Percentiles rank a stretch among this genome's conserved stretches.
Evolutionary conservation across 75 land plant genomes (phyloP).

Genomic region (Gnetum montanum): DNA sequence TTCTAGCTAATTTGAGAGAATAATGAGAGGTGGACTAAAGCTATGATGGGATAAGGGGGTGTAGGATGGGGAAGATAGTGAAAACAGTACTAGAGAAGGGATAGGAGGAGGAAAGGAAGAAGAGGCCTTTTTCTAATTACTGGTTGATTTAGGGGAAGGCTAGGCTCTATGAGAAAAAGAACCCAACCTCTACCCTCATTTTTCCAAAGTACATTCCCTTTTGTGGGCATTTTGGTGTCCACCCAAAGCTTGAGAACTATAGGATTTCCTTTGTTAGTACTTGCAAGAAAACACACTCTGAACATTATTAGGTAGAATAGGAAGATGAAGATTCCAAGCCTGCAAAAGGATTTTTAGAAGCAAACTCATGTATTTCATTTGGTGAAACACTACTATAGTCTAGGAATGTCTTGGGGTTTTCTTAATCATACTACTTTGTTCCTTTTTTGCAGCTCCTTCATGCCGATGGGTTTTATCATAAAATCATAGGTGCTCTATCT

Average conservation of each 20-base stretch:
- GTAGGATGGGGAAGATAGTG: no score
- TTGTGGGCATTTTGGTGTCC: slow-evolving; percentile 62
- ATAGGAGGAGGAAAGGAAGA: no score
- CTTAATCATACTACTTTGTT: background rate
- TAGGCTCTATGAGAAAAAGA: slow-evolving; percentile 19
- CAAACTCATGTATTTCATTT: slow-evolving; percentile 1
- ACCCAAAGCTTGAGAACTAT: slow-evolving; percentile 47
- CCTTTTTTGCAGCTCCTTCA: no score
- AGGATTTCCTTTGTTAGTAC: slow-evolving; percentile 42
- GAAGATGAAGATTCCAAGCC: slow-evolving; percentile 2
- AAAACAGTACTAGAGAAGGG: no score
- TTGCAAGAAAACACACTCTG: slow-evolving; percentile 30
- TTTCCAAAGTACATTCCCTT: slow-evolving; percentile 35
- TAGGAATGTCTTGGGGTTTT: background rate
- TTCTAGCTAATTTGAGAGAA: no score
- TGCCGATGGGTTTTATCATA: no score
- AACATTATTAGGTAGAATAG: background rate
- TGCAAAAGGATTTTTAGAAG: background rate
- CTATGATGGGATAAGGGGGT: no score
- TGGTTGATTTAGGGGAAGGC: no score
- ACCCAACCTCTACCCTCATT: slow-evolving; percentile 23
- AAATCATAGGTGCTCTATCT: no score
- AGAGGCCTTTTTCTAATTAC: no score
- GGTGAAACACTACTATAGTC: slow-evolving; percentile 6
- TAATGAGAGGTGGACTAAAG: no score